Evolutionary conservation across 176 grass and related monocot species (phyloP), one percentile per base, ranked within the genome.

Genomic region (Tillandsia leiboldiana): DNA sequence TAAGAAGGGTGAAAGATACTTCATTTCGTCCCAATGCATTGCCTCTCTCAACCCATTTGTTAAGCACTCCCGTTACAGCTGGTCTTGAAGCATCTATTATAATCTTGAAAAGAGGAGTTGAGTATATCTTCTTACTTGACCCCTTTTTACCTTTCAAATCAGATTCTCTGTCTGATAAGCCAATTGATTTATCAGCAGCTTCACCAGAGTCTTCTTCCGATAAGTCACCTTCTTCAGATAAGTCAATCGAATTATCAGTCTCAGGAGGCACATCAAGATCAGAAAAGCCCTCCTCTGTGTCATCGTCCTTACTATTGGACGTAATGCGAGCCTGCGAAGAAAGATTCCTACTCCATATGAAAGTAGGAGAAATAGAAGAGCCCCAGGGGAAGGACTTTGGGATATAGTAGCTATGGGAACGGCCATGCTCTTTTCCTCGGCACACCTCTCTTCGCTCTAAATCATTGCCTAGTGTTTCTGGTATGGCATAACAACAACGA

Each of bases 221-320:
- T 51, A 68, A 10, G 33, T 69, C 66, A 27, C 65, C 66, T 50
- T 77, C 12, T 26, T 65, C 48, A 7, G 81, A 73, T 29, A 82
- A 82, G 54, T 68, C 73, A 49, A 61, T 33, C 11, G 47, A 69
- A 48, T 83, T 70, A 27, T 51, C 68, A 81, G 82, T 80, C 73
- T 87, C 87, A 0, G 81, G 70, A 6, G 80, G 70, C 49, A 76
- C 73, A 20, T 93, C 89, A 3, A 93, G 75, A 82, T 99, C 89
- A 80, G 94, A 90, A 83, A 99, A 93, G 15, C 87, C 90, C 7
- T 99, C 80, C 51, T 83, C 82, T 28, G 85, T 74, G 73, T 78
- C 82, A 73, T 84, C 72, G 2, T 79, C 74, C n/a, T 81, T 84
- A 67, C 82, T 70, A 82, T 63, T 77, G 57, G 87, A 86, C 63